Conservation (phyloP, 768 basidiomycete species). For the Trametes cingulata region DNA sequence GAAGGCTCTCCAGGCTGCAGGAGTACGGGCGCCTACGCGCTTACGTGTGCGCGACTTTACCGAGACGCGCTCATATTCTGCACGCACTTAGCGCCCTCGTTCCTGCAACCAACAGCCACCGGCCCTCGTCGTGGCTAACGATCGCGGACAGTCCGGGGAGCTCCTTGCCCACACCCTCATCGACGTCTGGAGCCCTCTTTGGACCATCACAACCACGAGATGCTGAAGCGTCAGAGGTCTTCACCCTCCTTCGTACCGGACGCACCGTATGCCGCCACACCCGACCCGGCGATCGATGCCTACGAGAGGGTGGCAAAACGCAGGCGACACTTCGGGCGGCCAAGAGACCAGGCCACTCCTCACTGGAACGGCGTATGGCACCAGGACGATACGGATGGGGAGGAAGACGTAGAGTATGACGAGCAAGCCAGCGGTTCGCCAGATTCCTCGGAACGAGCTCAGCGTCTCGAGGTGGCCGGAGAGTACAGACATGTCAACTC, state of each 20-base stretch:
- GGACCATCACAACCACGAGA: constrained; percentile 19
- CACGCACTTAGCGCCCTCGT: not conserved
- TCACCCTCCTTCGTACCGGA: constrained; percentile 29
- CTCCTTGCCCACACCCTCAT: not conserved
- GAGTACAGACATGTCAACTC: constrained; percentile 64
- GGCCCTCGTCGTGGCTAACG: not conserved
- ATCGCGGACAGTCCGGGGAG: not conserved
- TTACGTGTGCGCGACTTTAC: constrained; percentile 18
- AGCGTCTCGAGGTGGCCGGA: constrained; percentile 28
- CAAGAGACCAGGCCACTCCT: not conserved
- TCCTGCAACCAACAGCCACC: constrained; percentile 9
- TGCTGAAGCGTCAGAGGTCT: constrained; percentile 57
- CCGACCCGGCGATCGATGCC: constrained; percentile 15
- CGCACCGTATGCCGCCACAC: not conserved
- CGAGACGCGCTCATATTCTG: constrained; percentile 7
- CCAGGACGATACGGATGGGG: constrained; percentile 17
- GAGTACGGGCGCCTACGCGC: constrained; percentile 3
- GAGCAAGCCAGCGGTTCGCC: not conserved
- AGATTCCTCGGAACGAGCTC: constrained; percentile 4
- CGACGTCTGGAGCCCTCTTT: not conserved
- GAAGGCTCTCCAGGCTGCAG: too few species aligned
- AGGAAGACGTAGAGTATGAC: constrained; percentile 27
- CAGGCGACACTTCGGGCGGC: constrained; percentile 15
- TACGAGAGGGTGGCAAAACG: constrained; percentile 23
- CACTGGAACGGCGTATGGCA: not conserved